Conservation (phyloP, 345 rosid species). For the Gossypium bickii region DNA sequence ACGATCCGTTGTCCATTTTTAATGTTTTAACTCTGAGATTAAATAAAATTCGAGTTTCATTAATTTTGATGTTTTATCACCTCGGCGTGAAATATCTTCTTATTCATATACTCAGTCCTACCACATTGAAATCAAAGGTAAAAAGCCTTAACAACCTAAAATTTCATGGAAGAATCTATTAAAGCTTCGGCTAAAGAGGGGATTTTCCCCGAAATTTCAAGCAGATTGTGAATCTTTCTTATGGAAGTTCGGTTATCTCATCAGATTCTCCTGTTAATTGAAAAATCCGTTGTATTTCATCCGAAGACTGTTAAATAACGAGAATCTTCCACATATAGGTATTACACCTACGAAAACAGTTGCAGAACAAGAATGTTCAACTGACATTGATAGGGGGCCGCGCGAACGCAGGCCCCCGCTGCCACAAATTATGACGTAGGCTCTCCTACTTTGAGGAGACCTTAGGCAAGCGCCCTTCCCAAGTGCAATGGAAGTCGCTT, state of each 20-base stretch:
- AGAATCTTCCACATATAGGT: neutral
- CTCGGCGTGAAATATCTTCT: too few relatives aligned
- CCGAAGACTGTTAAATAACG: fast-evolving
- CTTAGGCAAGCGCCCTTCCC: conserved; percentile 8
- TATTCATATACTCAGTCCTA: too few relatives aligned
- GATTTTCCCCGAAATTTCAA: too few relatives aligned
- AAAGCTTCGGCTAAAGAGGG: too few relatives aligned
- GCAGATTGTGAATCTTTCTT: too few relatives aligned
- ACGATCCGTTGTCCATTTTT: neutral
- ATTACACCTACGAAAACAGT: fast-evolving
- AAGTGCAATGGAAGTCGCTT: conserved; percentile 1
- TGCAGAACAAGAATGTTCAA: too few relatives aligned
- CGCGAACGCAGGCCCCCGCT: conserved; percentile 48
- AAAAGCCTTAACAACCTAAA: too few relatives aligned
- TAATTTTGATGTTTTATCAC: too few relatives aligned
- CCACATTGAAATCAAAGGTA: too few relatives aligned
- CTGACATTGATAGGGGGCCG: conserved; percentile 19
- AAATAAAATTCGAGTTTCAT: neutral
- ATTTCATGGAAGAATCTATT: too few relatives aligned
- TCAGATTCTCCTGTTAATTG: fast-evolving
- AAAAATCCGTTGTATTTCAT: too few relatives aligned
- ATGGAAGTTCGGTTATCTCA: too few relatives aligned
- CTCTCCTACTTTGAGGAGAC: conserved; percentile 24
- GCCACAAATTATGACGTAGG: conserved; percentile 42
- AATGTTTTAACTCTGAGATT: neutral